Conservation (phyloP, 2,329 filamentous ascomycete species). For the Penicillium fuscoglaucum region DNA sequence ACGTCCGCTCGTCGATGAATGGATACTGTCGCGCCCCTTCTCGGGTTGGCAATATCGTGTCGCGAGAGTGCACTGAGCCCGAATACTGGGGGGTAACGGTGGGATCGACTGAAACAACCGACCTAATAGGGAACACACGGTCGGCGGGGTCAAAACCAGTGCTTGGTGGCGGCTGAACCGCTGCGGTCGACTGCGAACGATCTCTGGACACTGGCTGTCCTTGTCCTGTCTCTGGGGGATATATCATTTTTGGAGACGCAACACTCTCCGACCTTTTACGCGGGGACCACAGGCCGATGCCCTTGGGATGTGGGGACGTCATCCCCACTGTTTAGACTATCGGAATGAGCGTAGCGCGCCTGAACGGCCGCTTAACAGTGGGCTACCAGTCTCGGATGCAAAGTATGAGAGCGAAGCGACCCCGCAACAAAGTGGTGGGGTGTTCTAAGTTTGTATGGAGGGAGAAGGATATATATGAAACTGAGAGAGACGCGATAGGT, state of each 20-base stretch:
- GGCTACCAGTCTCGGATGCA: background rate
- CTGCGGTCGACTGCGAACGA: constrained; percentile 20
- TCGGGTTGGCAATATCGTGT: constrained; percentile 20
- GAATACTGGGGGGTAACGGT: background rate
- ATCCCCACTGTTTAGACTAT: background rate
- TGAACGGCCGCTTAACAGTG: background rate
- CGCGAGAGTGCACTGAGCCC: background rate
- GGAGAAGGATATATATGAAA: too few species aligned
- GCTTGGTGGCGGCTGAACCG: constrained; percentile 4
- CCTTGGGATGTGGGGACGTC: background rate
- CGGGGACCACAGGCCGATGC: background rate
- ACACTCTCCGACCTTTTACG: background rate
- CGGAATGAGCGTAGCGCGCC: background rate
- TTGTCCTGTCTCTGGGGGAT: background rate
- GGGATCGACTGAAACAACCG: constrained; percentile 59
- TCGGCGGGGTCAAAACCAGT: constrained; percentile 45
- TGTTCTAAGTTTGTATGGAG: background rate
- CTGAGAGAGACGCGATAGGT: too few species aligned
- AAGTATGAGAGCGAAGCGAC: background rate
- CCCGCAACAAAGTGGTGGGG: background rate
- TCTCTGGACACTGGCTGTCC: constrained; percentile 14
- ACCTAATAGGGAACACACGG: constrained; percentile 77
- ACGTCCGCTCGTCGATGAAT: constrained; percentile 31
- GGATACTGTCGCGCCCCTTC: constrained; percentile 31
- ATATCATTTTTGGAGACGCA: background rate